phyloP scores from a whole-genome alignment of 805 yeast species.

The Candida succiphila region DNA sequence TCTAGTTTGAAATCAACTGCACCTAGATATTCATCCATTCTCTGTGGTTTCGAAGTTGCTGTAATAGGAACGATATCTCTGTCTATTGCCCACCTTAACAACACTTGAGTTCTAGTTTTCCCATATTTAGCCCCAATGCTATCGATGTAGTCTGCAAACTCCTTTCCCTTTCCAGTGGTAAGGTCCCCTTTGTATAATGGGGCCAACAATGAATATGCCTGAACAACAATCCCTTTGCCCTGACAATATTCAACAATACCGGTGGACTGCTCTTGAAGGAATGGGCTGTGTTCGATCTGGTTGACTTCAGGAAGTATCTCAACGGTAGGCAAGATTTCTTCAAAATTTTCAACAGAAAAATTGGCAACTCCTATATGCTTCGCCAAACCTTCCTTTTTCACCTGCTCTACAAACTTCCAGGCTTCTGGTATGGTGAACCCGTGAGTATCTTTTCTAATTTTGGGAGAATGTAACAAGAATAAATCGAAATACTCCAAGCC shows the following conservation, averaged over 20 bases:
- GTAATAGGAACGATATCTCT: slow-evolving; percentile 33
- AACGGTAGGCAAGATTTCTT: slow-evolving; percentile 30
- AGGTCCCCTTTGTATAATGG: slow-evolving; percentile 43
- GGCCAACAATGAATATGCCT: slow-evolving; percentile 62
- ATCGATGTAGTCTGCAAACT: slow-evolving; percentile 15
- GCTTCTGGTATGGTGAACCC: slow-evolving; percentile 41
- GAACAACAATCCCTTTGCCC: slow-evolving; percentile 39
- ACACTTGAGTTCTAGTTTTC: slow-evolving; percentile 47
- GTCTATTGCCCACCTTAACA: slow-evolving; percentile 56
- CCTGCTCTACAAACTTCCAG: slow-evolving; percentile 48
- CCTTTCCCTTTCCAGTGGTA: slow-evolving; percentile 28
- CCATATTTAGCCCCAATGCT: slow-evolving; percentile 40
- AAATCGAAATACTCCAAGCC: slow-evolving; percentile 43
- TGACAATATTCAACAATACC: slow-evolving; percentile 43
- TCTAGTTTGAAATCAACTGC: slow-evolving; percentile 23
- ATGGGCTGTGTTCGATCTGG: slow-evolving; percentile 64
- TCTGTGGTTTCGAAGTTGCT: slow-evolving; percentile 28
- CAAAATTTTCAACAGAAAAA: slow-evolving; percentile 40
- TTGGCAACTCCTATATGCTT: slow-evolving; percentile 64
- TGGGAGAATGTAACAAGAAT: slow-evolving; percentile 55
- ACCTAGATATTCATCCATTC: slow-evolving; percentile 20
- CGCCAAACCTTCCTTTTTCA: slow-evolving; percentile 42
- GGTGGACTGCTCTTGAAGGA: slow-evolving; percentile 54
- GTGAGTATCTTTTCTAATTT: slow-evolving; percentile 30
- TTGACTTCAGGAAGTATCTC: slow-evolving; percentile 44